Conservation (phyloP, 768 basidiomycete species). For the Collybiopsis luxurians region DNA sequence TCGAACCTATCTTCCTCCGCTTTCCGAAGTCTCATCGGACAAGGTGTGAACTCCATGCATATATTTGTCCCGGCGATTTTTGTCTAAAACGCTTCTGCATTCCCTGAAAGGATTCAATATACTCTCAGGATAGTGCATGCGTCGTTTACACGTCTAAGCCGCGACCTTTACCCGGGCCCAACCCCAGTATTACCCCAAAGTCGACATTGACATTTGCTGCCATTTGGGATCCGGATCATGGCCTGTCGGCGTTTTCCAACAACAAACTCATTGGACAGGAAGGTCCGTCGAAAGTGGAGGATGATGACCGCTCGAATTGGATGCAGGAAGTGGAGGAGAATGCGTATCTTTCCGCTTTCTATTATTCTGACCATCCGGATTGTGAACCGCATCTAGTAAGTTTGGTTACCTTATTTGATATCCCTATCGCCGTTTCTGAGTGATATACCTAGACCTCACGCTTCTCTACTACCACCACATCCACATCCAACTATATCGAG, state of each 20-base stretch:
- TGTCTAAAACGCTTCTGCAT: too few species aligned
- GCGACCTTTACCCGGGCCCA: background rate
- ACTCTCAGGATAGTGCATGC: conserved; percentile 10
- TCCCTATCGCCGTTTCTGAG: conserved; percentile 2
- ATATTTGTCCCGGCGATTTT: too few species aligned
- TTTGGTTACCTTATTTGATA: background rate
- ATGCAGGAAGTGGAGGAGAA: background rate
- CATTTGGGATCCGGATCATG: conserved; percentile 47
- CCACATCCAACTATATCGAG: conserved; percentile 27
- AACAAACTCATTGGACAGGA: conserved; percentile 31
- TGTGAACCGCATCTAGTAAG: conserved; percentile 13
- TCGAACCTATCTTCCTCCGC: conserved; percentile 7
- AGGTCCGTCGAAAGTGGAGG: background rate
- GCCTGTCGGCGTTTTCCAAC: conserved; percentile 48
- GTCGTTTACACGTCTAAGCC: conserved; percentile 3
- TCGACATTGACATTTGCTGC: conserved; percentile 48
- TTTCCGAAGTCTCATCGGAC: conserved; percentile 5
- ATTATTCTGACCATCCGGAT: conserved; percentile 11
- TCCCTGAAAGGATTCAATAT: conserved; percentile 10
- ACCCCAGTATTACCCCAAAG: conserved; percentile 29
- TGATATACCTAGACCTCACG: conserved; percentile 21
- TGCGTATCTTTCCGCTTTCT: conserved; percentile 3
- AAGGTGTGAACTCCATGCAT: conserved; percentile 4
- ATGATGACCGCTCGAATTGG: background rate
- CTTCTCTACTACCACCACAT: conserved; percentile 31